Evolutionary conservation across 495 filamentous ascomycete genomes (phyloP), one percentile per base, ranked within the genome.

Genomic region (Xylaria sp.): DNA sequence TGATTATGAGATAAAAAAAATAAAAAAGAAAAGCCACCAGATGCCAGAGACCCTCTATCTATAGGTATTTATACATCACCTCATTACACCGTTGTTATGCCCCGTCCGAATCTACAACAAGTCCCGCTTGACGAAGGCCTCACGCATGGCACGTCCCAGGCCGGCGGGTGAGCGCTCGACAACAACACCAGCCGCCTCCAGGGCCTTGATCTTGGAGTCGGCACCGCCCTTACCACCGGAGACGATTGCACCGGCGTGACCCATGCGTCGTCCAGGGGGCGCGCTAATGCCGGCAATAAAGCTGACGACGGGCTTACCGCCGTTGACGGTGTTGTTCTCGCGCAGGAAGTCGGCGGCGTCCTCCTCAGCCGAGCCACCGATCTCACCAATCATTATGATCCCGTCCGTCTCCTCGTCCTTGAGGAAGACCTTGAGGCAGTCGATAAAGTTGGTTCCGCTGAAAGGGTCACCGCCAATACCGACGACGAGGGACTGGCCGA

Each of bases 371-470:
- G 92, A 93, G 72, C 96, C 96, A 82, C 96, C 96, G 78, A 99
- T 98, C 86, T 99, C 96, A 81, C 96, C 96, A 80, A 99, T 98
- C 96, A 99, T 97, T 86, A 99, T 98, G 78, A 99, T 98, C 82
- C 96, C 96, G 78, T 99, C 97, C 52, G 96, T 99, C 83, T 97
- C 95, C 79, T 92, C 88, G 83, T 99, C 97, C 81, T 96, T 87
- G 73, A 98, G 87, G 90, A 99, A 99, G 78, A 99, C 93, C 74
- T 92, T 92, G 78, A 99, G 87, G 88, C 96, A 97, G 87, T 99
- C 96, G 84, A 97, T 99, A 86, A 99, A 99, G 89, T 97, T 98
- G 79, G 96, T 98, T 73, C 96, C 96, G 76, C 92, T 96, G 89
- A 99, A 99, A 66, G 96, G 96, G 81, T 99, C 96, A 81, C 96